Conservation (phyloP, 345 rosid genomes). For the Aegle marmelos region DNA sequence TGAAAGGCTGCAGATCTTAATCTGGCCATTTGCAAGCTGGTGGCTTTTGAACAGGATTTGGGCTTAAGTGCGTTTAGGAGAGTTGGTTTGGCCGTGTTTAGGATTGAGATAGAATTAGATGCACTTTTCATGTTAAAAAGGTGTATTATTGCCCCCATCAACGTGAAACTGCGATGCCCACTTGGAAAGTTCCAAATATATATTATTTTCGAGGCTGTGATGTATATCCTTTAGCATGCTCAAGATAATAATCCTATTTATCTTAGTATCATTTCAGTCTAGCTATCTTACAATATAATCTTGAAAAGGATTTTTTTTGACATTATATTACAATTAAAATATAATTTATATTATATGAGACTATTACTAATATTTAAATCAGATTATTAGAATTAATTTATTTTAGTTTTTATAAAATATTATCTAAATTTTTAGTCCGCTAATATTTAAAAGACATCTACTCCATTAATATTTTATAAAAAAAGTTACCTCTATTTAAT, state of each 20-base stretch:
- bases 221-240: background rate
- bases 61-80: background rate
- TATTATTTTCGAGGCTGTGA: background rate
- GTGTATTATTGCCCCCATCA: background rate
- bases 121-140: background rate
- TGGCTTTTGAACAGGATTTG: background rate
- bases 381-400: no score
- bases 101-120: background rate
- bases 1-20: conserved; percentile 18
- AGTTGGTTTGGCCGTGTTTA: background rate
- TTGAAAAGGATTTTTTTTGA: no score
- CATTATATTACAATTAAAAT: no score
- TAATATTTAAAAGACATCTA: no score
- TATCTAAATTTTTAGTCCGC: no score
- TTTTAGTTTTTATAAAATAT: rapidly evolving
- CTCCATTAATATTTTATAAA: no score
- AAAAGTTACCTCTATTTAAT: no score
- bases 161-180: background rate
- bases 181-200: background rate
- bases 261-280: background rate
- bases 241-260: background rate
- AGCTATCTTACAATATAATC: background rate
- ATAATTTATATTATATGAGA: no score
- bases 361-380: no score
- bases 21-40: conserved; percentile 5